Percentiles rank a stretch among this genome's conserved stretches.
Evolutionary conservation across 768 basidiomycete genomes (phyloP).

Genomic region (Pulveroboletus sp.): DNA sequence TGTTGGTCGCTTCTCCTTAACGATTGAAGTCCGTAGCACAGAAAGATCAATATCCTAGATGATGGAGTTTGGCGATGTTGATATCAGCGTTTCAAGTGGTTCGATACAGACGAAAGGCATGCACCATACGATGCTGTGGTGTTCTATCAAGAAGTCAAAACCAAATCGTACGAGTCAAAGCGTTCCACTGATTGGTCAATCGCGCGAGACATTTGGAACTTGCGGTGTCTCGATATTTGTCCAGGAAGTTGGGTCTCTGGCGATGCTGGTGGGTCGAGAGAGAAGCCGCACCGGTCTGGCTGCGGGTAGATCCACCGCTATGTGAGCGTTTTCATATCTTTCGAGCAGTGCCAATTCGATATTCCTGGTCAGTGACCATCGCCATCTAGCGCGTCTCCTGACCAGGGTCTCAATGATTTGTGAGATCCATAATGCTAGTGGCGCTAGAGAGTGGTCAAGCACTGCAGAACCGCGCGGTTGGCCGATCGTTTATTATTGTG

Average conservation of each 20-base stretch:
- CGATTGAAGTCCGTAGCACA: too few relatives aligned
- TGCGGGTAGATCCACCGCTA: slow-evolving; percentile 2
- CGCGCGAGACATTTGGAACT: neutral
- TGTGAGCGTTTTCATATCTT: slow-evolving; percentile 10
- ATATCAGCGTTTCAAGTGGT: slow-evolving; percentile 3
- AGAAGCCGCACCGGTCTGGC: slow-evolving; percentile 23
- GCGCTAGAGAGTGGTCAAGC: neutral
- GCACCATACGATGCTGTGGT: slow-evolving; percentile 9
- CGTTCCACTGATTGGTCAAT: neutral
- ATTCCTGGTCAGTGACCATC: neutral
- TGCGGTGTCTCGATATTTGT: slow-evolving; percentile 9
- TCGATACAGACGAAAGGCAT: neutral
- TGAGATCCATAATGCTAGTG: neutral
- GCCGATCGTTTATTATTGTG: neutral
- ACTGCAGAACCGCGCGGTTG: slow-evolving; percentile 4
- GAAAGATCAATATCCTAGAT: too few relatives aligned
- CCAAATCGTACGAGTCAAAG: slow-evolving; percentile 16
- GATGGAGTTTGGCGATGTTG: too few relatives aligned
- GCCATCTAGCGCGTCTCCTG: neutral
- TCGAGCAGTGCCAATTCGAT: slow-evolving; percentile 16
- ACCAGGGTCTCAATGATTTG: slow-evolving; percentile 1
- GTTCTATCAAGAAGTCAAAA: slow-evolving; percentile 5
- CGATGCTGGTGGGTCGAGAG: slow-evolving; percentile 7
- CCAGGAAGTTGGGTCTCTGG: slow-evolving; percentile 9
- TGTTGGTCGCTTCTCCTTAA: too few relatives aligned